phyloP scores from a whole-genome alignment of 129 eudicot species.

The Helianthus tuberosus region DNA sequence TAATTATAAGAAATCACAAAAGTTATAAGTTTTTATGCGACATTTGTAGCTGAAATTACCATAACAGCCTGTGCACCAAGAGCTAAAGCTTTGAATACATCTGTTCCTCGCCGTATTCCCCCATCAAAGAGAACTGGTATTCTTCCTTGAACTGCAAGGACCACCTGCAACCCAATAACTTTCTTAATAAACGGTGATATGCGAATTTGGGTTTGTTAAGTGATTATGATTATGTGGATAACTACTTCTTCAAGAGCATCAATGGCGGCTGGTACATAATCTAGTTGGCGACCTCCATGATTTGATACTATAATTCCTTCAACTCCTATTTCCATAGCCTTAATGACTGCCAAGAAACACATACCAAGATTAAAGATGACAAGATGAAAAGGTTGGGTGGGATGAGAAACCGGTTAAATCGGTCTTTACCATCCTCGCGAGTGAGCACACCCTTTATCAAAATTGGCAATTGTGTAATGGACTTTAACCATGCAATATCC shows the following conservation, averaged over 20 bases:
- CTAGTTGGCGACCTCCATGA: constrained; percentile 94
- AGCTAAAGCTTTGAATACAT: constrained; percentile 85
- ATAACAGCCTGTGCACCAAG: constrained; percentile 86
- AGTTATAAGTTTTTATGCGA: neutral
- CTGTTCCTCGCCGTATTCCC: constrained; percentile 89
- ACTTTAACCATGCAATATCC: constrained; percentile 84
- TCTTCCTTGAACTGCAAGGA: constrained; percentile 57
- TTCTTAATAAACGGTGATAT: neutral
- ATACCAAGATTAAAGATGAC: neutral
- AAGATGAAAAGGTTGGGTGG: neutral
- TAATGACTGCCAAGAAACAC: constrained; percentile 54
- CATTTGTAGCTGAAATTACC: constrained; percentile 39
- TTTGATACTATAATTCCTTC: constrained; percentile 83
- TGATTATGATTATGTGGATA: neutral
- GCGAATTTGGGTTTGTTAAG: neutral
- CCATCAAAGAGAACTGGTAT: constrained; percentile 81
- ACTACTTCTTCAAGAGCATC: constrained; percentile 79
- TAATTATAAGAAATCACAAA: neutral
- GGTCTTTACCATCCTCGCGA: constrained; percentile 71
- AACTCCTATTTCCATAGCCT: constrained; percentile 72
- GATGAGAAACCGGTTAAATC: neutral
- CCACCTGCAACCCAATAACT: constrained; percentile 44
- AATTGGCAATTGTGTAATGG: constrained; percentile 75
- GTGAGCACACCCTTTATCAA: constrained; percentile 80
- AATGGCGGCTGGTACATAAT: constrained; percentile 81